Evolutionary conservation across 75 land plant species (phyloP), one percentile per base, ranked within the genome.

Genomic region (Sequoiadendron giganteum): DNA sequence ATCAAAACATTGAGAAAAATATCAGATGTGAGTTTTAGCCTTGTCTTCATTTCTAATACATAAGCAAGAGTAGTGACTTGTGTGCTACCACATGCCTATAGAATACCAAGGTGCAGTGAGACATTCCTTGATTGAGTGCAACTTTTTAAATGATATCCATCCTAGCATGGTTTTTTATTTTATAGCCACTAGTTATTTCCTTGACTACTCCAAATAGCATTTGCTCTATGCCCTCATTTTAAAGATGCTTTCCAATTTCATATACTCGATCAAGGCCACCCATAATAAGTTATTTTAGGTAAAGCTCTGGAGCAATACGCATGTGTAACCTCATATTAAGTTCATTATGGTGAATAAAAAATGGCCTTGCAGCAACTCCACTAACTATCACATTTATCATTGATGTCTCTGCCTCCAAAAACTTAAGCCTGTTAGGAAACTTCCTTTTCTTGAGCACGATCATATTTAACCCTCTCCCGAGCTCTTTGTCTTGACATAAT

Each of bases 301-400:
- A 96, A 5, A 97, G 93, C 88, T 97, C 99, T 86, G 99, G 97
- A 40, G 98, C 99, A 88, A 97, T 95, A 14, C 99, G 94, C 99
- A n/a, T 95, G 82, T 61, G 95, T 36, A 97, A 61, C 77, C 83
- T 91, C 99, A 97, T 94, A 78, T 97, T 94, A 86, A 96, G 89
- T 14, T 96, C 99, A 91, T 97, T 96, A 90, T 97, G 99, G 89
- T 95, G 97, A 28, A 98, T 97, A 55, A 93, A 92, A 91, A 97
- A 97, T 34, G 99, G 99, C 54, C 91, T 93, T 8, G 99, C 99
- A 81, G 99, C 96, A 87, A 98, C 99, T 55, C 99, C 99, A 32
- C 99, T 98, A 88, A 98, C 96, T 90, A 96, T 97, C 99, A 96
- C 94, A 88, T 97, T 97, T 96, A 97, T 95, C 95, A 97, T 96